phyloP scores from a whole-genome alignment of 306 rosid genomes.

The Ammopiptanthus mongolicus region DNA sequence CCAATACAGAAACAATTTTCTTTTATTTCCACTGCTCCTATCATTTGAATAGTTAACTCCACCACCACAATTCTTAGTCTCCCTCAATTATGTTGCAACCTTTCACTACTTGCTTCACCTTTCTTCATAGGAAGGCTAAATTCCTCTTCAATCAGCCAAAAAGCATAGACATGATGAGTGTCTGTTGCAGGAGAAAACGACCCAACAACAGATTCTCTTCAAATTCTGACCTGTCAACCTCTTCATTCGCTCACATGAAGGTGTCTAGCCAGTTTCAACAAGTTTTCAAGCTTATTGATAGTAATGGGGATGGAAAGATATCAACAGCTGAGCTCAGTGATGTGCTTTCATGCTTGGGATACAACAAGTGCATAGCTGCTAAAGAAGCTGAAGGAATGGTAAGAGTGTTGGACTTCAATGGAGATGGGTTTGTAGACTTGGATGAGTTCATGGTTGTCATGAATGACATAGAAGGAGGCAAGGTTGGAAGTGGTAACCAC shows the following conservation, averaged over 20 bases:
- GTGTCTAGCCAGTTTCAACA: conserved; percentile 51
- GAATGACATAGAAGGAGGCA: conserved; percentile 16
- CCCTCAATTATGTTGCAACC: conserved; percentile 25
- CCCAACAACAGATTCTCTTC: conserved; percentile 25
- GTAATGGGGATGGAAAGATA: conserved; percentile 61
- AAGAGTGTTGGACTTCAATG: conserved; percentile 48
- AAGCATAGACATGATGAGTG: too few relatives aligned
- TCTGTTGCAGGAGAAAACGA: too few relatives aligned
- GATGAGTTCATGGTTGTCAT: conserved; percentile 65
- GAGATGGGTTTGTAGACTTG: conserved; percentile 68
- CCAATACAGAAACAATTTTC: background rate
- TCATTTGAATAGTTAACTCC: background rate
- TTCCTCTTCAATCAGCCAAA: conserved; percentile 14
- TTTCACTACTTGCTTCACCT: conserved; percentile 32
- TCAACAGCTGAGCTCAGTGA: conserved; percentile 52
- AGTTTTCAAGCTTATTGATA: conserved; percentile 59
- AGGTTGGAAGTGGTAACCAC: background rate
- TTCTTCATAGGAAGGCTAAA: conserved; percentile 30
- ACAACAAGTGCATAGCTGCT: conserved; percentile 28
- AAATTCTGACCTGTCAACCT: conserved; percentile 21
- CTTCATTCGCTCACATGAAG: conserved; percentile 43
- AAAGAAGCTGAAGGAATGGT: conserved; percentile 62
- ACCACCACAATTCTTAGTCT: background rate
- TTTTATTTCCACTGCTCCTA: background rate
- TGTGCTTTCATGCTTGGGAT: conserved; percentile 47